Percentiles rank a stretch among this genome's conserved stretches.
These are phyloP conservation scores for Gossypium armourianum DNA, from an alignment of 441 rosid genomes.

Conservation along the genomic window DNA sequence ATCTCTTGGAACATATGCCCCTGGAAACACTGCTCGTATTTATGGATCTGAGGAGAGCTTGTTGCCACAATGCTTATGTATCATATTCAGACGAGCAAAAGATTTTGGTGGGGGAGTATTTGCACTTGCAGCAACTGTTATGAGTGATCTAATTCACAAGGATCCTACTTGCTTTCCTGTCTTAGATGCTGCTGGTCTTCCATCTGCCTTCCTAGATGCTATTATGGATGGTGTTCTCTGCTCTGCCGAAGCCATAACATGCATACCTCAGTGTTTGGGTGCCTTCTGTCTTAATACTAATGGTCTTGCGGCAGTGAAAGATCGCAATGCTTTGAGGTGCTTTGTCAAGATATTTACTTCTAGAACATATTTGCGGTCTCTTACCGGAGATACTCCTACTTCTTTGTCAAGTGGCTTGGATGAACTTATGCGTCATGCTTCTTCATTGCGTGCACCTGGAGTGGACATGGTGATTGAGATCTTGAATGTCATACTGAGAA, in stretches of 20 bases:
- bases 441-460: slow-evolving; percentile 72
- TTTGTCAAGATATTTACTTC: slow-evolving; percentile 87
- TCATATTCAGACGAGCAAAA: slow-evolving; percentile 74
- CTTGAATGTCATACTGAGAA: slow-evolving; percentile 42
- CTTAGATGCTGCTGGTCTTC: slow-evolving; percentile 81
- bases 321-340: slow-evolving; percentile 72
- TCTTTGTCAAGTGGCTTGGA: slow-evolving; percentile 84
- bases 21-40: slow-evolving; percentile 71
- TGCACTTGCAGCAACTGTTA: slow-evolving; percentile 86
- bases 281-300: slow-evolving; percentile 81
- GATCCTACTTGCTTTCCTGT: slow-evolving; percentile 89
- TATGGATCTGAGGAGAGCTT: slow-evolving; percentile 82
- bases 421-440: slow-evolving; percentile 88
- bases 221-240: slow-evolving; percentile 79
- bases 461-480: slow-evolving; percentile 89
- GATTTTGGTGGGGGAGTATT: slow-evolving; percentile 95
- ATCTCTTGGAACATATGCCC: slow-evolving; percentile 90
- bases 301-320: slow-evolving; percentile 85
- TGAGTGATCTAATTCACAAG: slow-evolving; percentile 95
- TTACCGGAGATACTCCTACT: slow-evolving; percentile 70
- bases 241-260: slow-evolving; percentile 86
- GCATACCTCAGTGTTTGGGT: slow-evolving; percentile 96
- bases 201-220: slow-evolving; percentile 86
- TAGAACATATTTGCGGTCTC: slow-evolving; percentile 60
- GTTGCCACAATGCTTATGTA: slow-evolving; percentile 75